Base-by-base conservation (phyloP, 2,329 filamentous ascomycete genomes). In the Aureobasidium melanogenum region DNA sequence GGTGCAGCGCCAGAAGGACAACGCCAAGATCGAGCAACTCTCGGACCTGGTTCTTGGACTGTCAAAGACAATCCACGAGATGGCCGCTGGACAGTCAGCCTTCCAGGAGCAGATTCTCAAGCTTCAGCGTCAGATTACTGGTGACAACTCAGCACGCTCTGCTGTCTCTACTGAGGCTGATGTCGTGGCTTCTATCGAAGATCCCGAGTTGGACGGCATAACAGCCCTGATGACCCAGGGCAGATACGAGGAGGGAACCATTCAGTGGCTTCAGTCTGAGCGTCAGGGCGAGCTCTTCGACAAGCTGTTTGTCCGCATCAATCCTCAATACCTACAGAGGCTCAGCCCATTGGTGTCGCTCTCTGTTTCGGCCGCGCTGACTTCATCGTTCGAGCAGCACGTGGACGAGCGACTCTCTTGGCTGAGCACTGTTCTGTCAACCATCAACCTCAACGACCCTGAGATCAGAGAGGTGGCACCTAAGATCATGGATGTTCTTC, bases 1-100 rank as follows among this genome's bases (percentile, higher is more conserved):
- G 62, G 63, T 70, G 3, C 79, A 82, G 67, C 81, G 79, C 60
- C 77, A 77, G 52, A 74, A 77, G 47, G 83, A 86, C 65, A 75
- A 77, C 58, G 77, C 79, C 66, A 91, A 91, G 80, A 87, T 92
- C 62, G 84, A 88, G 59, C 83, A 89, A 68, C 79, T 93, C n/a
- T 80, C 86, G 8, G 80, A 81, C 15, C 80, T 89, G 32, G 84
- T 90, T 5, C 82, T 81, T 34, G 82, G 83, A 26, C 78, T 92
- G 62, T 83, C 85, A 2, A 84, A 87, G 64, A 89, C 86, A 47
- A 80, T 93, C 26, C 83, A 84, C 41, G 82, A 82, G 14, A 86
- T 93, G 85, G 85, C 85, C 5, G 75, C 83, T 5, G 81, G 82
- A 1, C 88, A 92, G 73, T 75, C 82, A 4, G 82, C 88, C 60